Base-by-base conservation (phyloP, 1,139 yeast genomes). In the Ogataea hybrid region DNA sequence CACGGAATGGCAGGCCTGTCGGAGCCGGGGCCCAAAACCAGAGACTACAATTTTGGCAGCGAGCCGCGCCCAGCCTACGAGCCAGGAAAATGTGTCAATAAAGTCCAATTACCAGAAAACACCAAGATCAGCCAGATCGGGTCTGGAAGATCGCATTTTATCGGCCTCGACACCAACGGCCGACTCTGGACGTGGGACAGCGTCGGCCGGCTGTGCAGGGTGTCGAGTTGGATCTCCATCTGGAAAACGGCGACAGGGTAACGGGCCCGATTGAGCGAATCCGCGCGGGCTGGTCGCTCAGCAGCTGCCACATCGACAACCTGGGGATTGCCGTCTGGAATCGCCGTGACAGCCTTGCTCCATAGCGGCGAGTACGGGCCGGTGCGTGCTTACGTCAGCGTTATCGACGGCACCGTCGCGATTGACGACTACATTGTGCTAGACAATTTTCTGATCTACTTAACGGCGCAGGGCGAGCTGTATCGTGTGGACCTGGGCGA, bases 221-320 rank as follows among this genome's bases (percentile, higher is more conserved):
- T 0, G 70, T 79, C 2, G 61, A 59, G 35, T 49, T 84, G 28
- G 56, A 44, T 6, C 79, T 84, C 48, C 47, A 53, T 3, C 54
- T 57, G 37, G 44, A 43, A 20, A 21, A 35, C 5, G 58, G 53
- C 3, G 43, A 41, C 5, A 15, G 16, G n/a, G 21, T 53, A 12
- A 35, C 37, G 7, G 35, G 28, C 3, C 25, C 28, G 2, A 67
- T 79, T 4, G 49, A 66, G 32, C 78, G 75, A 53, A 71, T 81
- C 9, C 69, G 71, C 15, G 83, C 88, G 21, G 95, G 94, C 0
- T 85, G 94, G 94, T 72, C 76, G 44, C 63, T 74, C 16, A 75
- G 79, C 39, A 77, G 79, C 25, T 77, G 78, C 23, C 69, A 71
- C 38, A 63, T 80, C 2, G 67, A 67, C 18, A 67, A 65, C 5